phyloP scores from a whole-genome alignment of 768 basidiomycete genomes.

The Chalciporus piperatus region DNA sequence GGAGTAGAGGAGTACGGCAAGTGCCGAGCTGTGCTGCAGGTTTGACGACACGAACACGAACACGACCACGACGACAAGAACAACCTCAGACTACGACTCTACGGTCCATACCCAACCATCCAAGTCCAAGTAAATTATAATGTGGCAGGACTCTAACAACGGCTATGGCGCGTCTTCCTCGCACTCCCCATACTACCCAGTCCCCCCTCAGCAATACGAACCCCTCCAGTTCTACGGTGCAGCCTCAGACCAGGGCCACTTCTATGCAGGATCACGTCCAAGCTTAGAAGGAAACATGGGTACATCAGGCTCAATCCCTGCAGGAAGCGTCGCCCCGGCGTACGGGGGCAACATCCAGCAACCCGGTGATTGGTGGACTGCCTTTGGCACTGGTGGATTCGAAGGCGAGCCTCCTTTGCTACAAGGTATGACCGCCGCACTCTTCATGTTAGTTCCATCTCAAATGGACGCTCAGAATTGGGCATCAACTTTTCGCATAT shows the following conservation, averaged over 20 bases:
- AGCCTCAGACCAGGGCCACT: slow-evolving; percentile 52
- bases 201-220: slow-evolving; percentile 45
- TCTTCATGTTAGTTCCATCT: neutral
- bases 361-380: slow-evolving; percentile 87
- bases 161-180: slow-evolving; percentile 59
- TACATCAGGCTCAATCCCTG: slow-evolving; percentile 50
- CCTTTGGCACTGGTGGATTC: slow-evolving; percentile 92
- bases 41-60: slow-evolving; percentile 14
- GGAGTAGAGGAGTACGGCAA: slow-evolving; percentile 20
- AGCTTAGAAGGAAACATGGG: slow-evolving; percentile 72
- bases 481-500: slow-evolving; percentile 99
- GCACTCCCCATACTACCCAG: slow-evolving; percentile 55
- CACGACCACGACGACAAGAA: slow-evolving; percentile 3
- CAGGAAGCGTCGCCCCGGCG: slow-evolving; percentile 41
- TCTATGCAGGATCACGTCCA: slow-evolving; percentile 70
- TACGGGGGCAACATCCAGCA: slow-evolving; percentile 76
- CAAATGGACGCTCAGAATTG: slow-evolving; percentile 57
- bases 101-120: neutral
- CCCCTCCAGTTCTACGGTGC: slow-evolving; percentile 80
- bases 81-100: no score
- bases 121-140: slow-evolving; percentile 29
- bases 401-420: slow-evolving; percentile 95
- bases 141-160: slow-evolving; percentile 75
- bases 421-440: slow-evolving; percentile 59
- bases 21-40: slow-evolving; percentile 29